Conservation (phyloP, 139 green algal genomes). For the Ulvella scutata region DNA sequence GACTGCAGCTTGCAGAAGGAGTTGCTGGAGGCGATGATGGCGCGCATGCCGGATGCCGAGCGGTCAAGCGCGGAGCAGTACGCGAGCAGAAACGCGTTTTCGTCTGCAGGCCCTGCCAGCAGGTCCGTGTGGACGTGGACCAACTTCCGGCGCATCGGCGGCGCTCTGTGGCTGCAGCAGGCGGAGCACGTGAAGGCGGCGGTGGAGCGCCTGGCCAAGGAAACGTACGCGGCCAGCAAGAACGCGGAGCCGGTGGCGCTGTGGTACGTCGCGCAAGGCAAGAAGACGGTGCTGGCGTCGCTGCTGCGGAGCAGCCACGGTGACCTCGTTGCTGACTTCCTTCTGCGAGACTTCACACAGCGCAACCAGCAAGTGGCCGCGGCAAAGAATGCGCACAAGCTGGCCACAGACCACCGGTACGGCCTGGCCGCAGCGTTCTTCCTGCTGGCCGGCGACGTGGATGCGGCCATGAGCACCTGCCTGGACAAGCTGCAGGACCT, state of each 20-base stretch:
- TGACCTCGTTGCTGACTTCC: constrained; percentile 54
- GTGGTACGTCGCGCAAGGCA: constrained; percentile 63
- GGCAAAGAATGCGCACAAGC: constrained; percentile 79
- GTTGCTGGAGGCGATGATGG: constrained; percentile 28
- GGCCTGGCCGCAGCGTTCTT: constrained; percentile 77
- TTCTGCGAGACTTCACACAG: constrained; percentile 53
- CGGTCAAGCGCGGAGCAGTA: constrained; percentile 4
- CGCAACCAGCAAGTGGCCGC: constrained; percentile 37
- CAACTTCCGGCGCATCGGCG: constrained; percentile 37
- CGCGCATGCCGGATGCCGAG: constrained; percentile 9
- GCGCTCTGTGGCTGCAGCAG: constrained; percentile 69
- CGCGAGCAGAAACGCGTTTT: not conserved
- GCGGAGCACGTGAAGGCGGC: not conserved
- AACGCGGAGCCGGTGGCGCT: constrained; percentile 66
- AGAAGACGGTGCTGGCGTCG: constrained; percentile 38
- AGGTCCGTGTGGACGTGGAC: constrained; percentile 31
- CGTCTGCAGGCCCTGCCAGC: not conserved
- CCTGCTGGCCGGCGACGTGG: constrained; percentile 36
- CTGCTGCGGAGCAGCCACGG: constrained; percentile 40
- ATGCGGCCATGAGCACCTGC: not conserved
- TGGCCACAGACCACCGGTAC: constrained; percentile 71
- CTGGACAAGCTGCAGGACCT: constrained; percentile 1
- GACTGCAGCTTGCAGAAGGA: constrained; percentile 8
- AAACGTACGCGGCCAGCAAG: constrained; percentile 40
- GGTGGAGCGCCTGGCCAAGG: constrained; percentile 56